Evolutionary conservation across 306 rosid species (phyloP), one percentile per base, ranked within the genome.

Genomic region (Calophaca sinica): DNA sequence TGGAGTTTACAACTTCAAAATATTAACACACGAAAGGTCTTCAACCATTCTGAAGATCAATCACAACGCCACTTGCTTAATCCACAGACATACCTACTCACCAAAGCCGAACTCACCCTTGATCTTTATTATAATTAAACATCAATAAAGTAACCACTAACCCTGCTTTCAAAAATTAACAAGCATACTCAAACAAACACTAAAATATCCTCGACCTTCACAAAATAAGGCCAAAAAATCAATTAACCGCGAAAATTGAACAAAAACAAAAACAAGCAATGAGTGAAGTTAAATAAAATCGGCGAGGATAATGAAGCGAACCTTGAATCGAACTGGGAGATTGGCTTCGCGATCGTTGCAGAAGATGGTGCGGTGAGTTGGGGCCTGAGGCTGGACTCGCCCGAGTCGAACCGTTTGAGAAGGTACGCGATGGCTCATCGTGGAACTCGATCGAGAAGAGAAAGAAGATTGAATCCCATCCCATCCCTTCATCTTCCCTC

Each of bases 301-400:
- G 9, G 2, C 7, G 33, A 77, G 59, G 48, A 57, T 14, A 39
- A 39, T 12, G 0, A 46, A 36, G 7, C 15, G 53, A 74, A 94
- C 98, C 98, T 70, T 88, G 84, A 89, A 94, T 73, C 87, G 89
- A 45, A 91, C 87, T 42, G 82, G 84, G 3, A 38, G 44, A 81
- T 89, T 91, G 28, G 96, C 87, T 33, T 94, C 97, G 58, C 96
- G 97, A 78, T 94, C 94, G 62, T 94, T 91, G 83, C 96, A 91
- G 88, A 71, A 89, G 54, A 94, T 85, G 76, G 96, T 94, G 38
- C 98, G 97, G 74, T 88, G 61, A 38, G 91, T 83, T 14, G 98
- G 98, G 1, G 98, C 97, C 76, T 91, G 98, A 2, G 98, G 98
- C 84, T 89, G 97, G 58, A 91, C 91, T 12, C 90, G 96, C 14